Evolutionary conservation across 345 rosid genomes (phyloP), one percentile per base, ranked within the genome.

Genomic region (Salix brachista): DNA sequence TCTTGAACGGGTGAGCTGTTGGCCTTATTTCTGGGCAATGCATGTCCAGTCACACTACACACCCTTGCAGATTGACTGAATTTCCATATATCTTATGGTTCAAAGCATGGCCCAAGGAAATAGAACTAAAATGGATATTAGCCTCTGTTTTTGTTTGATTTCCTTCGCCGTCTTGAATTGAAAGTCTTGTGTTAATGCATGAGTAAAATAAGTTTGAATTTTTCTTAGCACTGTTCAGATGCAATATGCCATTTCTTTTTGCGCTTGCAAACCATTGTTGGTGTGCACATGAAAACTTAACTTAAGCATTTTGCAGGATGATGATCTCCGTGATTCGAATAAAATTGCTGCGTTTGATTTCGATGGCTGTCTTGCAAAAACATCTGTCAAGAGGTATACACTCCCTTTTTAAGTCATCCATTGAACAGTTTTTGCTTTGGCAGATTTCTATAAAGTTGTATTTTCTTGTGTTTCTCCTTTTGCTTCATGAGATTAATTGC

Each of bases 331-430:
- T 50, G 96, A 87, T 79, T 95, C 99, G 56, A 85, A 82, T 71
- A 95, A 89, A 83, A 88, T 95, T 65, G 99, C 99, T 69, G 97
- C 98, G 52, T 95, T 95, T 88, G 99, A 95, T 84, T 95, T 95
- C 79, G 99, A 95, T 86, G 97, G 97, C 76, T 90, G 98, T 85
- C 98, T 95, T 36, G 99, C 85, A 44, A 90, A 91, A 67, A 93
- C 99, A 39, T 87, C 91, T 69, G 92, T 93, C 62, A 93, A 84
- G 83, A 90, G 87, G 99, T 72, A 14, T 19, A 23, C 23, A 32
- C 39, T 6, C 26, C 42, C 28, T 32, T 58, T 7, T 30, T 34
- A 17, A 56, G 36, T 18, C 25, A 6, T 58, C 34, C 25, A 73
- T 62, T 25, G 48, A 60, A 26, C n/a, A 39, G 11, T 10, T 46